These are phyloP conservation scores for Phytophthora colocasiae DNA, from an alignment of 352 stramenopile species.

Conservation along the genomic window DNA sequence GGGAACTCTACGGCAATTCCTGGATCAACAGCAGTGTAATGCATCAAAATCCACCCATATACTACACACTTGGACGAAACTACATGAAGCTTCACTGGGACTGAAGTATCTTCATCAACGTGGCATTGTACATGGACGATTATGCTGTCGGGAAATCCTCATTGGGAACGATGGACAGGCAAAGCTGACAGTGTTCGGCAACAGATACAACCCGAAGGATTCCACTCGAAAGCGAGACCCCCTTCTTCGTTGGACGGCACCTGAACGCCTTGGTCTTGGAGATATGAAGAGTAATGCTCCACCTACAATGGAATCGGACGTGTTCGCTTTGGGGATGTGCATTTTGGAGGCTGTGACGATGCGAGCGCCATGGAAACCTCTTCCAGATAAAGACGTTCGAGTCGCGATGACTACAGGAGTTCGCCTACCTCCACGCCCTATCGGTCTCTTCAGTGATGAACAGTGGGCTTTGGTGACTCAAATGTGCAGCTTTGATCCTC, in stretches of 20 bases:
- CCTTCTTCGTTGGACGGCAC: slow-evolving; percentile 23
- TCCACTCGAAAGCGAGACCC: background rate
- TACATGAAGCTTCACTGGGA: slow-evolving; percentile 22
- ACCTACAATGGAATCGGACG: slow-evolving; percentile 16
- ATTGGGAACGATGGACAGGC: slow-evolving; percentile 25
- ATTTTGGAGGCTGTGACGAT: slow-evolving; percentile 28
- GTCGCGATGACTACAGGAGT: slow-evolving; percentile 3
- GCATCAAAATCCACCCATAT: background rate
- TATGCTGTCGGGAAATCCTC: slow-evolving; percentile 22
- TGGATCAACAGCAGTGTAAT: background rate
- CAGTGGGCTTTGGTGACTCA: slow-evolving; percentile 17
- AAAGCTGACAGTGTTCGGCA: slow-evolving; percentile 21
- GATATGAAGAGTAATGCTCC: background rate
- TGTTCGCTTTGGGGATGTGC: slow-evolving; percentile 26
- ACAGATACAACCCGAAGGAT: background rate
- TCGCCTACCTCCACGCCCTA: slow-evolving; percentile 7
- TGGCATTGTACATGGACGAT: slow-evolving; percentile 19
- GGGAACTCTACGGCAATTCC: slow-evolving; percentile 18
- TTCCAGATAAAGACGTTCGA: slow-evolving; percentile 10
- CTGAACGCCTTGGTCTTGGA: slow-evolving; percentile 20
- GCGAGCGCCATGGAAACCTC: slow-evolving; percentile 12
- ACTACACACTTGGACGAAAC: slow-evolving; percentile 19
- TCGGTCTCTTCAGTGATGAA: slow-evolving; percentile 17
- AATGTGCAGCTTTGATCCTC: slow-evolving; percentile 25
- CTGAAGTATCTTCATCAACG: slow-evolving; percentile 32